These are phyloP conservation scores for Thymus quinquecostatus DNA, from an alignment of 257 asterid species.

Conservation along the genomic window DNA sequence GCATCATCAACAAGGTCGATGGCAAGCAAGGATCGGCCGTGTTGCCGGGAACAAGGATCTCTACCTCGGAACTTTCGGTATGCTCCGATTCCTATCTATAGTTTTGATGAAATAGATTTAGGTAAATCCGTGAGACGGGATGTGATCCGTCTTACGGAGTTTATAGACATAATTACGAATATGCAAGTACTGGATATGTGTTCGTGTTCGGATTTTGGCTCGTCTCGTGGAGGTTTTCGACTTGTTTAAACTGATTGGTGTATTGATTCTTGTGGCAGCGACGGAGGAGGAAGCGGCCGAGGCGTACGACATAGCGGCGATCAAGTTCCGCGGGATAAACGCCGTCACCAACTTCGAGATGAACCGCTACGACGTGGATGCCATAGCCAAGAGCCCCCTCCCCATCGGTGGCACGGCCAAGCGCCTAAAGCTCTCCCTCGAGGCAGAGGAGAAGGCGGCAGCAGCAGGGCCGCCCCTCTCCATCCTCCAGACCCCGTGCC, in stretches of 20 bases:
- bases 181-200: too few relatives aligned
- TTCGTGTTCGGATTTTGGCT: too few relatives aligned
- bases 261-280: slow-evolving; percentile 44
- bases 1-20: slow-evolving; percentile 98
- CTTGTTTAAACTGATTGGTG: neutral
- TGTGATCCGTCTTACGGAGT: too few relatives aligned
- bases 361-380: slow-evolving; percentile 82
- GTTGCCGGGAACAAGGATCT: slow-evolving; percentile 95
- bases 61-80: slow-evolving; percentile 98
- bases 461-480: slow-evolving; percentile 11
- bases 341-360: slow-evolving; percentile 95
- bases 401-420: slow-evolving; percentile 89
- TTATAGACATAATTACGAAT: too few relatives aligned
- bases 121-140: too few relatives aligned
- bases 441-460: slow-evolving; percentile 48
- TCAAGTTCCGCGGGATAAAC: slow-evolving; percentile 82
- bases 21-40: slow-evolving; percentile 99
- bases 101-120: too few relatives aligned
- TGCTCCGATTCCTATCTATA: too few relatives aligned
- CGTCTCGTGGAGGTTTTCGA: too few relatives aligned
- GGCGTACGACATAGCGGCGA: slow-evolving; percentile 97
- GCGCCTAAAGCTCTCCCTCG: slow-evolving; percentile 71
- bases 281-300: slow-evolving; percentile 99
- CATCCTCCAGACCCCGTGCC: slow-evolving; percentile 44
- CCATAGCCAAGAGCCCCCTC: slow-evolving; percentile 82